phyloP scores from a whole-genome alignment of 192 early-diverging fungal species.

The Umbelopsis sp. region DNA sequence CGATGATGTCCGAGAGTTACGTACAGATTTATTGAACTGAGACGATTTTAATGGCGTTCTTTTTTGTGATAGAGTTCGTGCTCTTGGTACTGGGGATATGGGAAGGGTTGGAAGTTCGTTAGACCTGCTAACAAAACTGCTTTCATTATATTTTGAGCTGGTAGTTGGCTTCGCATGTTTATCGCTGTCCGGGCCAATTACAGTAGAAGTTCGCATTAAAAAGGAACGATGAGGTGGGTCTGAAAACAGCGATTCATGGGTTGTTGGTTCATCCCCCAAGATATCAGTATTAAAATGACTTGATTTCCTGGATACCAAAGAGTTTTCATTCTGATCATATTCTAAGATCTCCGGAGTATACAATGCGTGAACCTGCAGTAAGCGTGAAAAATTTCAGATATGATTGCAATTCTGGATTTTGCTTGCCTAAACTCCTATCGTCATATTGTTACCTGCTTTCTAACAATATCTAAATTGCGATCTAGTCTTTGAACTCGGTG shows the following conservation, averaged over 20 bases:
- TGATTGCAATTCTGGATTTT: background rate
- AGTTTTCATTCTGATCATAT: constrained; percentile 7
- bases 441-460: background rate
- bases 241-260: background rate
- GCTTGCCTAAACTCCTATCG: background rate
- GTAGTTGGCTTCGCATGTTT: background rate
- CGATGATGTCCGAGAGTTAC: background rate
- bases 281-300: background rate
- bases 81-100: background rate
- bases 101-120: background rate
- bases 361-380: background rate
- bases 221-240: background rate
- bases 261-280: background rate
- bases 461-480: constrained; percentile 8
- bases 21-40: background rate
- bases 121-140: background rate
- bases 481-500: background rate
- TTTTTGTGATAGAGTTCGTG: background rate
- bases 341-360: background rate
- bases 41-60: background rate
- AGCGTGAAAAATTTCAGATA: background rate
- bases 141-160: background rate
- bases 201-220: background rate
- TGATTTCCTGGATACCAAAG: background rate
- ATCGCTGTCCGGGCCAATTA: background rate